These are phyloP conservation scores for Cercospora sp. DNA, from an alignment of 2,329 filamentous ascomycete species.

Conservation along the genomic window DNA sequence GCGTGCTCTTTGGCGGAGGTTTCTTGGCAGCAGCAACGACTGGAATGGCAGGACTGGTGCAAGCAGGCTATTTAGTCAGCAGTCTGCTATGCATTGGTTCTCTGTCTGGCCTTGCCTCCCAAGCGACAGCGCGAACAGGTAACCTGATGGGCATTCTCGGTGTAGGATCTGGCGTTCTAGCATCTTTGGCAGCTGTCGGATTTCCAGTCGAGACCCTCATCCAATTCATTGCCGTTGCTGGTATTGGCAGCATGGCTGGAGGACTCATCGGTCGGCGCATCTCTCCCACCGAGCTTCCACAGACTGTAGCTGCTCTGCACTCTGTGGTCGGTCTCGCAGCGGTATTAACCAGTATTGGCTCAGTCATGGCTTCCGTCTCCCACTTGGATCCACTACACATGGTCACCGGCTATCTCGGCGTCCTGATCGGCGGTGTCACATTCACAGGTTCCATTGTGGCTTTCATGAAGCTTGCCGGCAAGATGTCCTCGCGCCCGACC, in stretches of 20 bases:
- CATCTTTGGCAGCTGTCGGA: slow-evolving; percentile 77
- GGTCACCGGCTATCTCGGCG: slow-evolving; percentile 81
- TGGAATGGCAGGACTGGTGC: slow-evolving; percentile 79
- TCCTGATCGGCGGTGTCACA: slow-evolving; percentile 78
- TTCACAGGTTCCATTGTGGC: slow-evolving; percentile 90
- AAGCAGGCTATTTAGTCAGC: slow-evolving; percentile 83
- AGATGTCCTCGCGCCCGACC: slow-evolving; percentile 75
- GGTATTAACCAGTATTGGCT: slow-evolving; percentile 83
- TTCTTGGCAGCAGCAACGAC: slow-evolving; percentile 78
- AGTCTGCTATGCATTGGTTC: slow-evolving; percentile 84
- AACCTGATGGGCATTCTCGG: slow-evolving; percentile 86
- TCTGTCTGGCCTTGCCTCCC: slow-evolving; percentile 76
- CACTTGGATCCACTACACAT: slow-evolving; percentile 77
- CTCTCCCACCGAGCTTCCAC: slow-evolving; percentile 82
- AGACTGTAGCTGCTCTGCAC: slow-evolving; percentile 85
- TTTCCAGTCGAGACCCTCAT: slow-evolving; percentile 76
- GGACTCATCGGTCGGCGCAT: slow-evolving; percentile 81
- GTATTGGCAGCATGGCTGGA: slow-evolving; percentile 67
- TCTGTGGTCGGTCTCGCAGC: slow-evolving; percentile 88
- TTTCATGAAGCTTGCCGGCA: slow-evolving; percentile 81
- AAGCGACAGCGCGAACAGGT: slow-evolving; percentile 78
- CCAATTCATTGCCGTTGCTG: slow-evolving; percentile 77
- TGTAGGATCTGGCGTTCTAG: slow-evolving; percentile 78
- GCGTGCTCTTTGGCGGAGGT: slow-evolving; percentile 73
- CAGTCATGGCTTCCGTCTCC: slow-evolving; percentile 68